A percentile compares a stretch with the other conserved stretches of the same genome.
Evolutionary conservation across 2,329 filamentous ascomycete genomes (phyloP).

Genomic region (Beauveria bassiana): DNA sequence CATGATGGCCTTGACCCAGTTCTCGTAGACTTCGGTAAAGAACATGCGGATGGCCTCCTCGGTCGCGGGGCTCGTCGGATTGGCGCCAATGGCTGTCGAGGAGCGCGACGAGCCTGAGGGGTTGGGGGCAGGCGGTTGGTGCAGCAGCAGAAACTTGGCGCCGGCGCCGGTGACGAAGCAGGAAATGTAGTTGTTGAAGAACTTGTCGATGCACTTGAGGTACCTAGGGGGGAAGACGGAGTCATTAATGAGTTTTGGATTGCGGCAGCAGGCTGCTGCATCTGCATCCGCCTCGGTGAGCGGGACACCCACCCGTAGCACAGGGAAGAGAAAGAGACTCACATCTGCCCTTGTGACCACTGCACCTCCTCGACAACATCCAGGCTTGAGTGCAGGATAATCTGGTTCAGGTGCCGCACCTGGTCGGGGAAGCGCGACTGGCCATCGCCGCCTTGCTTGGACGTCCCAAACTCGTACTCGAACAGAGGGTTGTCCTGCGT

Average conservation of each 20-base stretch:
- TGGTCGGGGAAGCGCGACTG: slow-evolving; percentile 81
- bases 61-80: slow-evolving; percentile 80
- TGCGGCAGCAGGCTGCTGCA: not conserved
- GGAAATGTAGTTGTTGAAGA: slow-evolving; percentile 91
- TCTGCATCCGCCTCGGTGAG: not conserved
- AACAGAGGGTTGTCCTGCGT: slow-evolving; percentile 94
- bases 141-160: slow-evolving; percentile 88
- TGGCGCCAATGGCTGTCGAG: slow-evolving; percentile 68
- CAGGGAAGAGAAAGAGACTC: slow-evolving; percentile 19
- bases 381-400: slow-evolving; percentile 87
- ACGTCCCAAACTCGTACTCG: slow-evolving; percentile 94
- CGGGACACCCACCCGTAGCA: no score
- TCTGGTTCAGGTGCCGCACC: slow-evolving; percentile 91
- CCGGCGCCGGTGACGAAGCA: slow-evolving; percentile 91
- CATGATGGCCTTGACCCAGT: slow-evolving; percentile 95
- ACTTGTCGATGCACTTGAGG: slow-evolving; percentile 92
- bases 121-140: slow-evolving; percentile 55
- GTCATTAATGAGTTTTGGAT: not conserved
- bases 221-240: slow-evolving; percentile 52
- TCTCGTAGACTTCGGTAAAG: slow-evolving; percentile 92
- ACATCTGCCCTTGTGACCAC: slow-evolving; percentile 84
- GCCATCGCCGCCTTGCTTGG: slow-evolving; percentile 91
- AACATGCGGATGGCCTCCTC: slow-evolving; percentile 95
- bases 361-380: slow-evolving; percentile 96
- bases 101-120: slow-evolving; percentile 42